phyloP scores from a whole-genome alignment of 192 early-diverging fungal species.

The Backusella tarrabulga region DNA sequence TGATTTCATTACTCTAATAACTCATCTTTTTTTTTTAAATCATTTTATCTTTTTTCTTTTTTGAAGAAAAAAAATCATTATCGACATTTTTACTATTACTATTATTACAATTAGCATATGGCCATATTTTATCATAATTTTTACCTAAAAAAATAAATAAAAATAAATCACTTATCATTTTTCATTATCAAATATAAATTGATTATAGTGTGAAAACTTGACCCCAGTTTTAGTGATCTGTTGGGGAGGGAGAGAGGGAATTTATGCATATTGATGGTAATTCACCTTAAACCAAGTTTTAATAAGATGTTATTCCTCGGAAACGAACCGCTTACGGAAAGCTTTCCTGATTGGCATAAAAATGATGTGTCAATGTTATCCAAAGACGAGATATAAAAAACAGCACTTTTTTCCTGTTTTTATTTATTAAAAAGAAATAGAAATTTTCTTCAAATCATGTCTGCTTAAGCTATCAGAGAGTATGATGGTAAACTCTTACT shows the following conservation, averaged over 20 bases:
- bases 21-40: not conserved
- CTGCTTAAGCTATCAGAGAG: slow-evolving; percentile 46
- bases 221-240: not conserved
- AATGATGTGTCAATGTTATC: not conserved
- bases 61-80: not conserved
- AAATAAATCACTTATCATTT: not conserved
- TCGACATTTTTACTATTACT: not conserved
- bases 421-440: not conserved
- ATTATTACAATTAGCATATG: not conserved
- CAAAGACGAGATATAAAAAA: not conserved
- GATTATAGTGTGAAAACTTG: not conserved
- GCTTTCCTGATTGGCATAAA: not conserved
- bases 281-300: not conserved
- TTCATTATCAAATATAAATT: not conserved
- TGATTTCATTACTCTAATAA: not conserved
- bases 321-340: not conserved
- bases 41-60: slow-evolving; percentile 13
- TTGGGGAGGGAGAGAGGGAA: not conserved
- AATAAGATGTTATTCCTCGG: not conserved
- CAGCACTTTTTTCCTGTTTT: not conserved
- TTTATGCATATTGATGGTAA: not conserved
- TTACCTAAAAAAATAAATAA: not conserved
- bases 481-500: slow-evolving; percentile 98
- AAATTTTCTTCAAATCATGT: slow-evolving; percentile 10
- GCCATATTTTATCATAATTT: not conserved